Conservation (phyloP, 2,329 filamentous ascomycete species). For the Pseudogymnoascus sp. region DNA sequence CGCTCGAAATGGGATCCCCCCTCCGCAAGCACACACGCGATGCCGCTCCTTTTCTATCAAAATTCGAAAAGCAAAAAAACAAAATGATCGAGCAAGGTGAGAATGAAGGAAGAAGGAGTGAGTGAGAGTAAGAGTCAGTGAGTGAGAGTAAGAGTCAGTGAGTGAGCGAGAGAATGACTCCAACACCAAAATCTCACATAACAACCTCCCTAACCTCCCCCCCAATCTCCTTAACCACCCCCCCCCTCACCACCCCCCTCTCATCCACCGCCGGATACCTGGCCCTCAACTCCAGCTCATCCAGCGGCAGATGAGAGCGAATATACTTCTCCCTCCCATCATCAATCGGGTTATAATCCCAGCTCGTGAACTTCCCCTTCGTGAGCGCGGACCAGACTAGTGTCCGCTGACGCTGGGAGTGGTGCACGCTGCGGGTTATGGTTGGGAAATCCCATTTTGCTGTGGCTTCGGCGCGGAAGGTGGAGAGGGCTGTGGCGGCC, state of each 20-base stretch:
- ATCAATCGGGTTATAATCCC: slow-evolving; percentile 75
- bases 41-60: neutral
- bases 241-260: slow-evolving; percentile 37
- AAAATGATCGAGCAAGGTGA: too few species aligned
- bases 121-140: too few species aligned
- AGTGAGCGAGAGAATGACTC: too few species aligned
- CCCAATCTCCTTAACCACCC: neutral
- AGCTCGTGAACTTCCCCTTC: slow-evolving; percentile 66
- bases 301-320: slow-evolving; percentile 70
- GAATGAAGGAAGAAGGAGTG: too few species aligned
- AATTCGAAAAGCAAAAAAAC: neutral
- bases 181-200: neutral
- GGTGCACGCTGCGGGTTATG: slow-evolving; percentile 67
- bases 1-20: neutral
- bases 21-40: neutral
- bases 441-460: slow-evolving; percentile 72
- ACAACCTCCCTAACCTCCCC: neutral
- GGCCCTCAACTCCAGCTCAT: slow-evolving; percentile 70
- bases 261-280: slow-evolving; percentile 60
- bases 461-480: slow-evolving; percentile 66
- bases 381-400: slow-evolving; percentile 75
- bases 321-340: slow-evolving; percentile 72
- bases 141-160: too few species aligned
- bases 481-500: slow-evolving; percentile 38
- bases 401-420: slow-evolving; percentile 69